Evolutionary conservation across 352 stramenopile species (phyloP), one percentile per base, ranked within the genome.

Genomic region (Globisporangium perplexum): DNA sequence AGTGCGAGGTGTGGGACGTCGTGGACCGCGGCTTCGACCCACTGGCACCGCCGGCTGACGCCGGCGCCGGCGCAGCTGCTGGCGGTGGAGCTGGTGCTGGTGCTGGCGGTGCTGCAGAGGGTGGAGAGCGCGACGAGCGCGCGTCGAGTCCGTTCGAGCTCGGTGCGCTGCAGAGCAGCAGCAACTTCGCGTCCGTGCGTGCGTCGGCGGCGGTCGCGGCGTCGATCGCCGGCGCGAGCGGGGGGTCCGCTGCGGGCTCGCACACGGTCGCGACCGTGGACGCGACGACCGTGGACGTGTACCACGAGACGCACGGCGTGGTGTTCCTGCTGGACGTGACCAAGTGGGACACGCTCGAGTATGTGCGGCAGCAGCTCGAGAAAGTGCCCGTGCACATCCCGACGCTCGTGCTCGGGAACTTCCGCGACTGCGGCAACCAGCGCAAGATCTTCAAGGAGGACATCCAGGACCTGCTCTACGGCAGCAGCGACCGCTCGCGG

Each of bases 1-100:
- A 94, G 61, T 94, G 92, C 63, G 89, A 97, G 51, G 80, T 96
- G 12, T 95, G 89, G 87, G 88, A 96, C 54, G 85, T 96, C n/a
- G 86, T 95, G 6, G 88, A 96, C 64, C 59, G 69, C n/a, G 84
- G 77, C 24, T 86, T 93, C 38, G 45, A 66, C 14, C 54, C 69
- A 18, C 53, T 52, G 1, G 47, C 67, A 6, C 11, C 44, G 44
- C 17, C 10, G 3, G 39, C 39, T n/a, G 17, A 45, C 26, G 26
- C 26, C 17, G 17, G 18, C 18, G 36, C 17, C 5, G 36, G 12
- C 6, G 36, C 14, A 20, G 36, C 36, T 8, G 2, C 36, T 2
- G 33, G 10, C 11, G 11, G 33, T 4, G 36, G 14, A 20, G 53
- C 76, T 5, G 63, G 48, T 38, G 31, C 8, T 15, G 36, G 36